phyloP scores from a whole-genome alignment of 345 rosid genomes.

The Lepidium aucheri region DNA sequence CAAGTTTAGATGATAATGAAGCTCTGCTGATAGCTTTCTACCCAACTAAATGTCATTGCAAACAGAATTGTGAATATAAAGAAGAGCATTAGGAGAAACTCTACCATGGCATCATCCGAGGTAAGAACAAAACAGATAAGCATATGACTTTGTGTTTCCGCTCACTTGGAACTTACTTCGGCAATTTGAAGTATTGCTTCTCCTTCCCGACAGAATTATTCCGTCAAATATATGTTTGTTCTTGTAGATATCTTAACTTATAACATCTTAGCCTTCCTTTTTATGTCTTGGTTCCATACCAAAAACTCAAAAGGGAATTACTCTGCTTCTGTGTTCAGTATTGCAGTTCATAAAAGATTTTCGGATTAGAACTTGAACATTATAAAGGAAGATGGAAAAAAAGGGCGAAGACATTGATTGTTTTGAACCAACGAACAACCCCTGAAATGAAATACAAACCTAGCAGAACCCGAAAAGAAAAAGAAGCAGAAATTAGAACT shows the following conservation, averaged over 20 bases:
- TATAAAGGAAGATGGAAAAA: background rate
- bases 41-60: background rate
- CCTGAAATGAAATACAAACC: conserved; percentile 20
- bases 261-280: background rate
- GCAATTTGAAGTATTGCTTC: background rate
- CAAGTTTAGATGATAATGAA: background rate
- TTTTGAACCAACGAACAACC: conserved; percentile 21
- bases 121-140: background rate
- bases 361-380: background rate
- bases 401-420: conserved; percentile 22
- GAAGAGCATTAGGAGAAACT: background rate
- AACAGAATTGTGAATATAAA: background rate
- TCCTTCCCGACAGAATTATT: background rate
- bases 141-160: background rate
- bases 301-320: background rate
- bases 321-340: background rate
- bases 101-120: background rate
- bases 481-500: conserved; percentile 8
- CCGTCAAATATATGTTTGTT: no score
- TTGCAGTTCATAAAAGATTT: background rate
- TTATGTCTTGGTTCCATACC: background rate
- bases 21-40: background rate
- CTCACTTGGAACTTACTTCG: background rate
- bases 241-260: no score
- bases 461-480: conserved; percentile 5